Conservation (phyloP, 108 stramenopile species). For the Cyclostephanos invisitatus region DNA sequence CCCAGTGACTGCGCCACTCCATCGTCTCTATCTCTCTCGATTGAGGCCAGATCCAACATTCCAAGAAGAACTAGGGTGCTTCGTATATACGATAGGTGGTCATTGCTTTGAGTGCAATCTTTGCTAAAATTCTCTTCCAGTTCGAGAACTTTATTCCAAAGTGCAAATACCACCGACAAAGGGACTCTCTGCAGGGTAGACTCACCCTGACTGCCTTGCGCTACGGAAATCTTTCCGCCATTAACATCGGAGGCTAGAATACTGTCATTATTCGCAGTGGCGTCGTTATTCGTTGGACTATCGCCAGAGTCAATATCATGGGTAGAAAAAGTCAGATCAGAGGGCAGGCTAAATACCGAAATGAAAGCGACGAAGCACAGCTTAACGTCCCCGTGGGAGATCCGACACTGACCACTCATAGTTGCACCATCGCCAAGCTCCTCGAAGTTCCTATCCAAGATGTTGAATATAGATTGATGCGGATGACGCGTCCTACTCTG, state of each 20-base stretch:
- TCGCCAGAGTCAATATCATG: conserved; percentile 13
- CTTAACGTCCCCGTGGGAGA: conserved; percentile 45
- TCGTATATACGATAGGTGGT: conserved; percentile 45
- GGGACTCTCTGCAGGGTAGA: conserved; percentile 32
- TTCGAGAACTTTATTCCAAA: conserved; percentile 45
- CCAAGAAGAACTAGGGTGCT: conserved; percentile 52
- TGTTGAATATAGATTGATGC: conserved; percentile 52
- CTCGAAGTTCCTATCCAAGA: conserved; percentile 53
- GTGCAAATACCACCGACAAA: conserved; percentile 40
- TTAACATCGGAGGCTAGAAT: background rate
- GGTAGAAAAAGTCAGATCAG: conserved; percentile 16
- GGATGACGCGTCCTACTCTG: conserved; percentile 21
- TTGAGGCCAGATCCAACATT: conserved; percentile 33
- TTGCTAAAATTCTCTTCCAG: background rate
- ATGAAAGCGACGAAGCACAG: conserved; percentile 59
- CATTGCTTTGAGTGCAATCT: conserved; percentile 5
- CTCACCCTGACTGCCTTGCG: conserved; percentile 3
- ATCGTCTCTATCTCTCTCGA: conserved; percentile 44
- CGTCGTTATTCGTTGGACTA: background rate
- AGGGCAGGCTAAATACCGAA: conserved; percentile 38
- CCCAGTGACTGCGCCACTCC: conserved; percentile 9
- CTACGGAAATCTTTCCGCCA: background rate
- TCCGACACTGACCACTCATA: conserved; percentile 2
- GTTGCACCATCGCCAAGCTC: conserved; percentile 31
- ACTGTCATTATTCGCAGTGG: background rate